These are phyloP conservation scores for Ophiostoma quercus DNA, from an alignment of 2,329 filamentous ascomycete species.

Conservation along the genomic window DNA sequence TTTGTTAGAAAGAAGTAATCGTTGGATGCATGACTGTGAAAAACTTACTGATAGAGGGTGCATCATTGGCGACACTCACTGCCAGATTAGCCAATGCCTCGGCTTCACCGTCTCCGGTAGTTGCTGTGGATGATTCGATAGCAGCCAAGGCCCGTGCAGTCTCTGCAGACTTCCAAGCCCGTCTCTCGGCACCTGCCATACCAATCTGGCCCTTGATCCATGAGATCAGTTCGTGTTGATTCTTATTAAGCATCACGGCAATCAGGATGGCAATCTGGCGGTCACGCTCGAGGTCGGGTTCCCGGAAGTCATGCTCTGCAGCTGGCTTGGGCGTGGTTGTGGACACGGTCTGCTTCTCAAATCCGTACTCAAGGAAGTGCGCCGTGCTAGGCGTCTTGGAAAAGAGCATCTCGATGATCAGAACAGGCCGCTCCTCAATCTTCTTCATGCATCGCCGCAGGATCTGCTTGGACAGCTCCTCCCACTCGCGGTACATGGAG, in stretches of 20 bases:
- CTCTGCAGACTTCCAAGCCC: slow-evolving; percentile 61
- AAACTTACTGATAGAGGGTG: slow-evolving; percentile 24
- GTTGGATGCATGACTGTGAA: neutral
- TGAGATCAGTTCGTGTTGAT: slow-evolving; percentile 65
- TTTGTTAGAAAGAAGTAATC: neutral
- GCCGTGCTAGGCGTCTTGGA: slow-evolving; percentile 81
- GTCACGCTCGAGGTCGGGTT: slow-evolving; percentile 52
- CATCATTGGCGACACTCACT: neutral
- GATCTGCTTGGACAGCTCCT: slow-evolving; percentile 79
- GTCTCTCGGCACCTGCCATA: slow-evolving; percentile 65
- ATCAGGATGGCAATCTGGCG: slow-evolving; percentile 76
- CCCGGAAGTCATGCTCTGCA: slow-evolving; percentile 77
- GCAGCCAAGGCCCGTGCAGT: slow-evolving; percentile 29
- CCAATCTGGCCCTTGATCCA: slow-evolving; percentile 74
- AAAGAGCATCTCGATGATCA: slow-evolving; percentile 89
- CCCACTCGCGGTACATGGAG: slow-evolving; percentile 78
- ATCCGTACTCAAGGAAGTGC: slow-evolving; percentile 85
- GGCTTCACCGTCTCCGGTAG: slow-evolving; percentile 26
- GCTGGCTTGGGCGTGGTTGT: slow-evolving; percentile 61
- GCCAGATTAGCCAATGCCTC: slow-evolving; percentile 25
- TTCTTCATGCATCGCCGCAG: slow-evolving; percentile 78
- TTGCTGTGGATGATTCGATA: slow-evolving; percentile 33
- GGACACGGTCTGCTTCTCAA: slow-evolving; percentile 66
- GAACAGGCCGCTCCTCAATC: slow-evolving; percentile 74
- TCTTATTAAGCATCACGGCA: slow-evolving; percentile 72